Evolutionary conservation across 2,329 filamentous ascomycete genomes (phyloP).

Genomic region (Fusarium sp.): DNA sequence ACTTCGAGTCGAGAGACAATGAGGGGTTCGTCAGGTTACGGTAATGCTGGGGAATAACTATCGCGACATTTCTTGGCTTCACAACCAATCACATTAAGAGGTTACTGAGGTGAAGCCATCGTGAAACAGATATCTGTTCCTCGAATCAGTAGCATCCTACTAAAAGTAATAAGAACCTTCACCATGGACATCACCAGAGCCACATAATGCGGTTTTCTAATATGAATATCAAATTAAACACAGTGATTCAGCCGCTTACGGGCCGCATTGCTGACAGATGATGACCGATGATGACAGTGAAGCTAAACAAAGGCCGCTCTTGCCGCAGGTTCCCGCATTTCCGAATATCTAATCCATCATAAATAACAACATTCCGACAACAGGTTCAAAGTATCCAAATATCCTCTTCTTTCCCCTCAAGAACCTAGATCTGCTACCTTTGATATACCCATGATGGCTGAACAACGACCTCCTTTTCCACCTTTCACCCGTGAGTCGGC

Average conservation of each 20-base stretch:
- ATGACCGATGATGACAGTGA: background rate
- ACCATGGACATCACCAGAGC: background rate
- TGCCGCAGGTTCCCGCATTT: constrained; percentile 13
- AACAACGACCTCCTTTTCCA: constrained; percentile 63
- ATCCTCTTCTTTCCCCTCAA: background rate
- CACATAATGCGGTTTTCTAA: background rate
- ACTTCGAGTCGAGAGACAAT: background rate
- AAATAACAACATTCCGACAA: background rate
- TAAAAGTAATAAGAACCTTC: background rate
- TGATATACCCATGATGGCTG: constrained; percentile 1
- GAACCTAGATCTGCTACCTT: rapidly evolving
- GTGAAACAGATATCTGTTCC: background rate
- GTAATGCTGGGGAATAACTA: background rate
- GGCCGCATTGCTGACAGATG: background rate
- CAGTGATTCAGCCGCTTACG: background rate
- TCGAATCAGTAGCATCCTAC: background rate
- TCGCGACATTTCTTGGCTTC: background rate
- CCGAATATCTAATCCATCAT: background rate
- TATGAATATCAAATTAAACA: background rate
- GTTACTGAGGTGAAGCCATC: background rate
- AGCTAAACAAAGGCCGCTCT: background rate
- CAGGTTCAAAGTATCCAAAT: background rate
- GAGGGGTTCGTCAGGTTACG: background rate
- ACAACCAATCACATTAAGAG: background rate
- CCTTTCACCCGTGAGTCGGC: constrained; percentile 82